These are phyloP conservation scores for Phytophthora europaea DNA, from an alignment of 352 stramenopile genomes.

Conservation along the genomic window DNA sequence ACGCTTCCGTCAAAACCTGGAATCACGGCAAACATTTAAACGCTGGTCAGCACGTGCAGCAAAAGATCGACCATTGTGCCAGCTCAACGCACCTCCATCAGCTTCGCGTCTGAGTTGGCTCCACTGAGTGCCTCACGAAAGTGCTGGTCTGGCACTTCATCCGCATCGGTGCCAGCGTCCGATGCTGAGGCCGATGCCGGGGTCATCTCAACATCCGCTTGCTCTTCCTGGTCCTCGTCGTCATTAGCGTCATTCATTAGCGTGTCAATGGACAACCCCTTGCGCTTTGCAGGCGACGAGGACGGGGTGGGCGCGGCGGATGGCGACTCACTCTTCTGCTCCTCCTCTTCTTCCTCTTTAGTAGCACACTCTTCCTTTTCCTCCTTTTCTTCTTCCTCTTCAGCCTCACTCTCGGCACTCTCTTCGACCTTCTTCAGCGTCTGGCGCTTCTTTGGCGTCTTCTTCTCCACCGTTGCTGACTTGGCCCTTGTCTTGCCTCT, in stretches of 20 bases:
- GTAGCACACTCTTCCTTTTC: conserved; percentile 17
- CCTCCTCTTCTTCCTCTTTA: conserved; percentile 24
- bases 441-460: conserved; percentile 26
- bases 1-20: conserved; percentile 63
- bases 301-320: conserved; percentile 41
- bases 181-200: conserved; percentile 32
- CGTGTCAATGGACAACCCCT: conserved; percentile 68
- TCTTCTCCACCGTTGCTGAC: conserved; percentile 27
- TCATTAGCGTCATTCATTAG: conserved; percentile 61
- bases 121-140: conserved; percentile 54
- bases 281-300: conserved; percentile 54
- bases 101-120: conserved; percentile 51
- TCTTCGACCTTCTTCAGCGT: conserved; percentile 36
- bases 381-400: conserved; percentile 26
- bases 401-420: conserved; percentile 33
- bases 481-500: conserved; percentile 42
- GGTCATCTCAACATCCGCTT: conserved; percentile 37
- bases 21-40: conserved; percentile 2
- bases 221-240: conserved; percentile 30
- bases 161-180: conserved; percentile 33
- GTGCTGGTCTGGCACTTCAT: conserved; percentile 61
- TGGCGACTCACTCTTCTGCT: conserved; percentile 32
- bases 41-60: not conserved
- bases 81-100: conserved; percentile 54
- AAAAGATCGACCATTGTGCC: not conserved